Conservation (phyloP, 257 asterid species). For the Solanum lycopersicoides region DNA sequence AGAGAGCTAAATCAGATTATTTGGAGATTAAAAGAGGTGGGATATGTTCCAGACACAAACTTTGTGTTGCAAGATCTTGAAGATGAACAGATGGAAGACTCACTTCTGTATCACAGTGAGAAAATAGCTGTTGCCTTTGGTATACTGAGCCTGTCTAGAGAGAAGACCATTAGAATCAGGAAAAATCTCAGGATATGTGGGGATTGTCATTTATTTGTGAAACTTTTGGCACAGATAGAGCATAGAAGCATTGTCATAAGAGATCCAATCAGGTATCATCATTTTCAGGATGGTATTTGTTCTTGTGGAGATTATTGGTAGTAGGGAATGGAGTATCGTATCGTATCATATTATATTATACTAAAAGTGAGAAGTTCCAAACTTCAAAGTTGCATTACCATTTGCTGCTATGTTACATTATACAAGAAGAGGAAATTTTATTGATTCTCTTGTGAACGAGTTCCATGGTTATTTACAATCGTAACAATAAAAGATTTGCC, state of each 20-base stretch:
- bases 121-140: conserved; percentile 77
- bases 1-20: conserved; percentile 42
- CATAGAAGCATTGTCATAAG: conserved; percentile 54
- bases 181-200: conserved; percentile 90
- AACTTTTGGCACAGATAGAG: conserved; percentile 61
- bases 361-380: too few relatives aligned
- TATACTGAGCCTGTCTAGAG: conserved; percentile 47
- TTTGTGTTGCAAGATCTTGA: conserved; percentile 86
- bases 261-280: conserved; percentile 92
- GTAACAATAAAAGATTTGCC: too few relatives aligned
- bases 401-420: too few relatives aligned
- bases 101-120: conserved; percentile 79
- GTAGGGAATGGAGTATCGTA: background rate
- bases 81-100: conserved; percentile 82
- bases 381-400: too few relatives aligned
- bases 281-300: conserved; percentile 69
- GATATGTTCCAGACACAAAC: conserved; percentile 75
- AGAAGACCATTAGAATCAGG: conserved; percentile 60
- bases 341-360: too few relatives aligned
- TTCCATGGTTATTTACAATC: background rate
- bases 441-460: background rate
- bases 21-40: conserved; percentile 48
- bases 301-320: conserved; percentile 97
- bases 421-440: background rate
- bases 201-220: conserved; percentile 77